These are phyloP conservation scores for Neonectria neomacrospora DNA, from an alignment of 2,329 filamentous ascomycete genomes.

Conservation along the genomic window DNA sequence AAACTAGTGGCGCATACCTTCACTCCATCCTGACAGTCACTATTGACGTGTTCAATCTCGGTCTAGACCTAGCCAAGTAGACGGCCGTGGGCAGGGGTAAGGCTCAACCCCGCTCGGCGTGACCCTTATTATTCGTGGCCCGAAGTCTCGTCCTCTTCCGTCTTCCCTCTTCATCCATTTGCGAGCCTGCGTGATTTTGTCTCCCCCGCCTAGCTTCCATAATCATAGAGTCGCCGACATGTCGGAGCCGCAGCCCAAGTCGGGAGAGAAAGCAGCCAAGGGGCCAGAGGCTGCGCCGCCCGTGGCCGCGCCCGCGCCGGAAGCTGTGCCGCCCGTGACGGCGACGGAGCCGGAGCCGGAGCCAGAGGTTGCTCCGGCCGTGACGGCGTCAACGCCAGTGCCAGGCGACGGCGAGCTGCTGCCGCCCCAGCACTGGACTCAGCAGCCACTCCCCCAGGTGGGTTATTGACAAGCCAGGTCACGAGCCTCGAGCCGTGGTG, in stretches of 20 bases:
- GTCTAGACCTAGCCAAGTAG: neutral
- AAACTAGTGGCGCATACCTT: neutral
- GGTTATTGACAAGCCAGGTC: neutral
- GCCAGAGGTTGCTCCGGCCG: neutral
- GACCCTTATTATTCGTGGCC: neutral
- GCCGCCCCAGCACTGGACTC: slow-evolving; percentile 22
- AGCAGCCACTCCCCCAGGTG: slow-evolving; percentile 15
- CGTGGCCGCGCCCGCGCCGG: neutral
- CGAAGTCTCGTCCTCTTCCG: neutral
- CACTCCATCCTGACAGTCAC: neutral
- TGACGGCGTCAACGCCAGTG: too few relatives aligned
- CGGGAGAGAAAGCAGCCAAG: neutral
- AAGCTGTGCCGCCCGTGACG: neutral
- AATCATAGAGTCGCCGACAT: neutral
- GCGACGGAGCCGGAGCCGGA: neutral
- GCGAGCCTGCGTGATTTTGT: neutral
- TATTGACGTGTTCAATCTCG: neutral
- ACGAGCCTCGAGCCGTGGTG: neutral
- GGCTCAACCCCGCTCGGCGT: neutral
- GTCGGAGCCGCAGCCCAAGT: neutral
- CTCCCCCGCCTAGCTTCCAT: neutral
- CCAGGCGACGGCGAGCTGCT: slow-evolving; percentile 12
- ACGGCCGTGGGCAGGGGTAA: neutral
- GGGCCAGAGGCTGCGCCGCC: neutral
- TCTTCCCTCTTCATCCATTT: neutral